Percentiles rank a stretch among this genome's conserved stretches.
phyloP scores from a whole-genome alignment of 441 rosid genomes.

The Manihot esculenta region DNA sequence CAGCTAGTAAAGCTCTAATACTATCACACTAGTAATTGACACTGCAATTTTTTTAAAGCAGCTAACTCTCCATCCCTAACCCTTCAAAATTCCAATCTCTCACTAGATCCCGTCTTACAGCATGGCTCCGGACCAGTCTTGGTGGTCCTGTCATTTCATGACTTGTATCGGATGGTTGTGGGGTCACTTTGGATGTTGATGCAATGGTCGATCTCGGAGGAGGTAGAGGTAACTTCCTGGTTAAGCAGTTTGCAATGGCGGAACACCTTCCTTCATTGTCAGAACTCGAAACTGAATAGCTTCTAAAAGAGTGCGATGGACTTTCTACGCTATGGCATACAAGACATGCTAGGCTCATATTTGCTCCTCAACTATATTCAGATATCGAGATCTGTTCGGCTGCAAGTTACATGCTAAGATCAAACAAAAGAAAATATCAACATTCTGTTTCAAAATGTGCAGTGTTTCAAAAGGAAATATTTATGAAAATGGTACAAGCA shows the following conservation, averaged over 20 bases:
- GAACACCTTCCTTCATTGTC: conserved; percentile 87
- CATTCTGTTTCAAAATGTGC: not conserved
- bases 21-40: conserved; percentile 24
- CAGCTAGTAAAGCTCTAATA: conserved; percentile 20
- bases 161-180: conserved; percentile 58
- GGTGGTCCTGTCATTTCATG: conserved; percentile 56
- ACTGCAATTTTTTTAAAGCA: not conserved
- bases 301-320: conserved; percentile 83
- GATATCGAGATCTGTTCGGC: conserved; percentile 2
- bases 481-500: not conserved
- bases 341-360: conserved; percentile 85
- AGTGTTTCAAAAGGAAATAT: not conserved
- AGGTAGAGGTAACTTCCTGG: conserved; percentile 60
- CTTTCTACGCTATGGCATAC: conserved; percentile 87
- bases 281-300: conserved; percentile 89
- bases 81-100: conserved; percentile 93
- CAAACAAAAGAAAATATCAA: conserved; percentile 7
- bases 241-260: conserved; percentile 63
- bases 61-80: conserved; percentile 48
- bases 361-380: not conserved
- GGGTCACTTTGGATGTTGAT: conserved; percentile 82
- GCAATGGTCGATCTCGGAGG: conserved; percentile 50
- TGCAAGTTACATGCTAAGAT: conserved; percentile 3
- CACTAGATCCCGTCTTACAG: conserved; percentile 84
- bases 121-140: conserved; percentile 77